These are phyloP conservation scores for Beverwykella pulmonaria DNA, from an alignment of 495 filamentous ascomycete genomes.

Conservation along the genomic window DNA sequence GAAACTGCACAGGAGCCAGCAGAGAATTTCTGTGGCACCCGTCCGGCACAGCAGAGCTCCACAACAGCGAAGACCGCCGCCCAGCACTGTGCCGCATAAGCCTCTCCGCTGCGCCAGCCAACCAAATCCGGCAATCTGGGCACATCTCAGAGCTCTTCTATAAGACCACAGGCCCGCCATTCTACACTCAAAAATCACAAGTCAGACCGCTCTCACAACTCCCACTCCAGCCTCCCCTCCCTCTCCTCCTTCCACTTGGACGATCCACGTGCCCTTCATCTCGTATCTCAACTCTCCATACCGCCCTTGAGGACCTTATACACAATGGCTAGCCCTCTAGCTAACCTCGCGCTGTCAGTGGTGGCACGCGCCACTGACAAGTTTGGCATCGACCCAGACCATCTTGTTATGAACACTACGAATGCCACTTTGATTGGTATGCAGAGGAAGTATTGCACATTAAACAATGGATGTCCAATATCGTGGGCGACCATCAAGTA, in stretches of 20 bases:
- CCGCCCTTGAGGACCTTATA: not conserved
- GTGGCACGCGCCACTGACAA: not conserved
- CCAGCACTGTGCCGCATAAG: conserved; percentile 3
- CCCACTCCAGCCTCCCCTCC: not conserved
- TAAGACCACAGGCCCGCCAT: not conserved
- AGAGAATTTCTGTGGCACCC: not conserved
- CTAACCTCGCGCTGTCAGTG: not conserved
- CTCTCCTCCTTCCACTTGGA: not conserved
- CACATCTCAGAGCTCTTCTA: not conserved
- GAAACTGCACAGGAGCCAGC: not conserved
- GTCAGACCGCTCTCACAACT: not conserved
- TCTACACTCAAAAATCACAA: not conserved
- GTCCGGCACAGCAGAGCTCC: not conserved
- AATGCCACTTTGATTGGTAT: conserved; percentile 20
- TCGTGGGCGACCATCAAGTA: conserved; percentile 41
- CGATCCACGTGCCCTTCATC: not conserved
- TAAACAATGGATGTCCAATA: conserved; percentile 22
- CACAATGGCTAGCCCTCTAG: not conserved
- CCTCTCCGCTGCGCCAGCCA: conserved; percentile 1
- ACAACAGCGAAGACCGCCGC: not conserved
- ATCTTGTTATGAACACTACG: conserved; percentile 31
- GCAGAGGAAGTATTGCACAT: conserved; percentile 22
- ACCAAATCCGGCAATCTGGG: not conserved
- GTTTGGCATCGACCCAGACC: conserved; percentile 23
- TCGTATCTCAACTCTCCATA: too few species aligned